These are phyloP conservation scores for Alnus rubra DNA, from an alignment of 306 rosid species.

Conservation along the genomic window DNA sequence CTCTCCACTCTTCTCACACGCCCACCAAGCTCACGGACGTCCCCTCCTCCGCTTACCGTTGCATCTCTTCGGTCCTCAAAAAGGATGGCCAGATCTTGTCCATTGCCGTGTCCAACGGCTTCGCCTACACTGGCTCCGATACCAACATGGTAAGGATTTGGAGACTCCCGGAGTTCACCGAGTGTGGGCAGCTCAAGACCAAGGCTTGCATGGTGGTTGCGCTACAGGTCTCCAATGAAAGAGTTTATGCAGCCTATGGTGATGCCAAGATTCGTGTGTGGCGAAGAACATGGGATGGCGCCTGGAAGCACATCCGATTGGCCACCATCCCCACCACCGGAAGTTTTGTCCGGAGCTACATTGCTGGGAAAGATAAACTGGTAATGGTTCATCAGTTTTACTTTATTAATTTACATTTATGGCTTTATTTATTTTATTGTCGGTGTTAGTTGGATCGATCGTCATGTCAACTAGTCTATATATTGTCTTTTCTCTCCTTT, in stretches of 20 bases:
- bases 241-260: constrained; percentile 84
- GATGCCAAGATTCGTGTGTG: constrained; percentile 83
- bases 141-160: constrained; percentile 69
- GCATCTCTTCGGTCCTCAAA: constrained; percentile 81
- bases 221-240: constrained; percentile 65
- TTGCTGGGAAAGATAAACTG: constrained; percentile 71
- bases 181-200: constrained; percentile 78
- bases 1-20: constrained; percentile 36
- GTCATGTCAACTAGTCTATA: too few relatives aligned
- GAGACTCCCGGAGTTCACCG: constrained; percentile 87
- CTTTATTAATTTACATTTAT: constrained; percentile 12
- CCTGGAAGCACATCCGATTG: constrained; percentile 63
- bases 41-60: constrained; percentile 55
- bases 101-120: constrained; percentile 57
- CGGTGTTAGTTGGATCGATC: neutral
- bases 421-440: neutral
- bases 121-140: constrained; percentile 82
- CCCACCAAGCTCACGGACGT: constrained; percentile 41
- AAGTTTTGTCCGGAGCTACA: constrained; percentile 72
- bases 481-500: too few relatives aligned
- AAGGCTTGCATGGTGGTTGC: constrained; percentile 74
- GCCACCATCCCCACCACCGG: constrained; percentile 71
- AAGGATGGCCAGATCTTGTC: constrained; percentile 83
- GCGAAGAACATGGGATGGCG: constrained; percentile 73
- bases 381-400: constrained; percentile 34